Evolutionary conservation across 164 flowering plant genomes (phyloP).

Genomic region (Umbellularia californica): DNA sequence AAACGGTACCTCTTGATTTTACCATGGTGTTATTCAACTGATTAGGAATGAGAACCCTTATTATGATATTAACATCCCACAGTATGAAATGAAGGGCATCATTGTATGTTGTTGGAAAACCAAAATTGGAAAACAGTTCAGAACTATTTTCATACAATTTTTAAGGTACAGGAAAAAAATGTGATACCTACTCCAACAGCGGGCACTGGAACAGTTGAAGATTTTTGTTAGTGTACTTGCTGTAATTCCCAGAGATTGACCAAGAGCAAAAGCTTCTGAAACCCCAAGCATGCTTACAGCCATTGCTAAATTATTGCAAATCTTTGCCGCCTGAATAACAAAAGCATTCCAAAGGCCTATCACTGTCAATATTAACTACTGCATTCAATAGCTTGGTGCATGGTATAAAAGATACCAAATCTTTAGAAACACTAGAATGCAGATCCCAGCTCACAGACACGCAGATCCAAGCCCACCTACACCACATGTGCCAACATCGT

Average conservation of each 20-base stretch:
- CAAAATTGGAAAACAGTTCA: neutral
- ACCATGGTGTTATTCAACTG: too few relatives aligned
- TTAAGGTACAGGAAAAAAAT: neutral
- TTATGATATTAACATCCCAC: neutral
- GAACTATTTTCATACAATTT: neutral
- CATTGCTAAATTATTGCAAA: slow-evolving; percentile 92
- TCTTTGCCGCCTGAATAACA: slow-evolving; percentile 71
- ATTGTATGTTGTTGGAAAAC: too few relatives aligned
- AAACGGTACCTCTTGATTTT: too few relatives aligned
- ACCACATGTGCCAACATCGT: too few relatives aligned
- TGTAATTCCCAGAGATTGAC: slow-evolving; percentile 74
- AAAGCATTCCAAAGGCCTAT: slow-evolving; percentile 1
- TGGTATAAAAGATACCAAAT: too few relatives aligned
- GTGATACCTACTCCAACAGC: slow-evolving; percentile 74
- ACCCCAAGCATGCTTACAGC: slow-evolving; percentile 92
- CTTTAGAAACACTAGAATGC: too few relatives aligned
- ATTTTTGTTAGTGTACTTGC: slow-evolving; percentile 62
- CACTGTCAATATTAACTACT: neutral
- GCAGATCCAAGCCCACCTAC: too few relatives aligned
- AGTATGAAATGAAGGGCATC: neutral
- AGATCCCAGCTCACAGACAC: too few relatives aligned
- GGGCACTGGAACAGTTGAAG: slow-evolving; percentile 88
- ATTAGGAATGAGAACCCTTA: neutral
- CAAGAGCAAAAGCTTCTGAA: slow-evolving; percentile 88
- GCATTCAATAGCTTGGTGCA: neutral